phyloP scores from a whole-genome alignment of 176 grass and related monocot species.

The Microstegium vimineum region DNA sequence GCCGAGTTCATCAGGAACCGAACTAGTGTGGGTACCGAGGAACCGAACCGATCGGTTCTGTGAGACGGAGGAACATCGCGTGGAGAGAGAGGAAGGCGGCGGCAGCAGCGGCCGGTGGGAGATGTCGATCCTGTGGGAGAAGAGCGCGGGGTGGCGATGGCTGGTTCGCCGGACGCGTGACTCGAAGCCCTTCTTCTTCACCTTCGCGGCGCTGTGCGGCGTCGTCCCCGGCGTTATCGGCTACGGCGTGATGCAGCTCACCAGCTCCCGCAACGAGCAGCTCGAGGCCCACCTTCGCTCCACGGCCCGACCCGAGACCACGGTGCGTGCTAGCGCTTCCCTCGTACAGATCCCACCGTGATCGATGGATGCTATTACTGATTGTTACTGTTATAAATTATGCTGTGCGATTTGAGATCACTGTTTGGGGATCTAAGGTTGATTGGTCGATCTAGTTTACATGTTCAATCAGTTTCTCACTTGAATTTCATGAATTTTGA shows the following conservation, averaged over 20 bases:
- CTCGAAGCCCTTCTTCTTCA: constrained; percentile 94
- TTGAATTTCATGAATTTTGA: background rate
- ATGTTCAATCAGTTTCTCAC: background rate
- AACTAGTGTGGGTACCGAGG: too few relatives aligned
- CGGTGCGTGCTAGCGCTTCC: constrained; percentile 12
- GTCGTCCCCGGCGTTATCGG: constrained; percentile 74
- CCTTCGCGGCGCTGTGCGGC: constrained; percentile 68
- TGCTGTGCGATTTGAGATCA: background rate
- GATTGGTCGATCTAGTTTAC: background rate
- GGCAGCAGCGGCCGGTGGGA: background rate
- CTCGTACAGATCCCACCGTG: background rate
- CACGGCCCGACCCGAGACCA: constrained; percentile 58
- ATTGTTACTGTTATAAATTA: background rate
- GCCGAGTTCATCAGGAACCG: too few relatives aligned
- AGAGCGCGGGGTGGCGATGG: constrained; percentile 85
- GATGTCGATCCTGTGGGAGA: constrained; percentile 97
- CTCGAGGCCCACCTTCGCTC: constrained; percentile 90
- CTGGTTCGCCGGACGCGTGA: constrained; percentile 69
- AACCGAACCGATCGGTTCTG: too few relatives aligned
- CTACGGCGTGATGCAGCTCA: constrained; percentile 84
- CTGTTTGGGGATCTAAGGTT: background rate
- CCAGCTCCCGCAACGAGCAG: constrained; percentile 68
- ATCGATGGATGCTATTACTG: background rate
- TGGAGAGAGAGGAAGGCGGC: too few relatives aligned
- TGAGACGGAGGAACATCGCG: too few relatives aligned